Evolutionary conservation across 305 asterid genomes (phyloP).

Genomic region (Plantago coronopus): DNA sequence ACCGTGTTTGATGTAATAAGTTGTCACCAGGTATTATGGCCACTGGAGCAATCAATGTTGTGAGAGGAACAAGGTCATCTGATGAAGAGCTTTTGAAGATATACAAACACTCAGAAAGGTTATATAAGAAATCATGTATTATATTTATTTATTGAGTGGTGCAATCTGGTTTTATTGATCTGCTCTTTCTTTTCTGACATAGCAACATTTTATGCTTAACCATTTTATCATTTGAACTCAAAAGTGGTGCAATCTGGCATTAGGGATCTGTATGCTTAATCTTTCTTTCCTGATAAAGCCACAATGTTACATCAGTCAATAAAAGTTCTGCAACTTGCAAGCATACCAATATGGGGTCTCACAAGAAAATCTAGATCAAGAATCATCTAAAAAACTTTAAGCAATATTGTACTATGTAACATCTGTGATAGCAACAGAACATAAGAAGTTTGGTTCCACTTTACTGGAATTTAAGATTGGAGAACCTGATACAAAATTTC

Average conservation of each 20-base stretch:
- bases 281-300: not conserved
- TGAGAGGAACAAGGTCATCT: slow-evolving; percentile 93
- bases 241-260: not conserved
- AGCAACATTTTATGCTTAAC: not conserved
- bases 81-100: slow-evolving; percentile 83
- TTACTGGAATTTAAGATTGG: not conserved
- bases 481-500: not conserved
- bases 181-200: not conserved
- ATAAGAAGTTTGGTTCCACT: not conserved
- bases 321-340: not conserved
- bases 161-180: not conserved
- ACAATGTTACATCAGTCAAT: not conserved
- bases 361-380: not conserved
- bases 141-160: slow-evolving; percentile 5
- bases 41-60: slow-evolving; percentile 92
- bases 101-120: slow-evolving; percentile 95
- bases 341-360: not conserved
- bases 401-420: not conserved
- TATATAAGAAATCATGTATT: slow-evolving; percentile 24
- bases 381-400: not conserved
- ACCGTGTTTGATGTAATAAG: slow-evolving; percentile 16
- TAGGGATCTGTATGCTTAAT: not conserved
- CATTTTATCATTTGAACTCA: too few relatives aligned
- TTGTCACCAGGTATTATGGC: slow-evolving; percentile 84
- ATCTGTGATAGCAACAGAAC: not conserved